Conservation (phyloP, 1,139 yeast genomes). For the Protomyces gravidus region DNA sequence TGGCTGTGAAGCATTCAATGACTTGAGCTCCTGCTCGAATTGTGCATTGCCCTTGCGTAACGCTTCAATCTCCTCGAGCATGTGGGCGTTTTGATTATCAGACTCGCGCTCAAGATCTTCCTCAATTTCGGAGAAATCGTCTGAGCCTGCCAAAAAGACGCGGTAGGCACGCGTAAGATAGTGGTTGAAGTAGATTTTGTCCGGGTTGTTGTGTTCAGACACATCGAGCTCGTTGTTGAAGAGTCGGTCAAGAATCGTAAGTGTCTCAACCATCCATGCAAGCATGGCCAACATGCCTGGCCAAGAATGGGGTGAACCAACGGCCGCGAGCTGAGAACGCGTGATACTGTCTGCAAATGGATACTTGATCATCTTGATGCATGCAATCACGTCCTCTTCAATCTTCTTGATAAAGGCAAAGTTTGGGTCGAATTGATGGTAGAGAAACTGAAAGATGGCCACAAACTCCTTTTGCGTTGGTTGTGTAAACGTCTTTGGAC, state of each 20-base stretch:
- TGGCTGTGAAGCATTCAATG: constrained; percentile 43
- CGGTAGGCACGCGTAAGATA: constrained; percentile 66
- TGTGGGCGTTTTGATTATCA: constrained; percentile 46
- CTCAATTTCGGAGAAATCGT: constrained; percentile 55
- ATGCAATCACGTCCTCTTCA: constrained; percentile 69
- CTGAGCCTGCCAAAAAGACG: constrained; percentile 59
- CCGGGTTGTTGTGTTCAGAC: constrained; percentile 25
- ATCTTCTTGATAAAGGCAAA: constrained; percentile 63
- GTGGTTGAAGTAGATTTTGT: constrained; percentile 40
- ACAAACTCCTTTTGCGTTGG: constrained; percentile 90
- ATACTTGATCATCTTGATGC: constrained; percentile 63
- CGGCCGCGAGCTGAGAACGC: constrained; percentile 67
- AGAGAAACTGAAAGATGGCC: constrained; percentile 72
- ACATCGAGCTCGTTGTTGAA: constrained; percentile 20
- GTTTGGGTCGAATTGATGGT: constrained; percentile 72
- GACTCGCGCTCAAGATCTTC: constrained; percentile 57
- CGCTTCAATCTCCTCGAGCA: constrained; percentile 46
- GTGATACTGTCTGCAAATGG: constrained; percentile 65
- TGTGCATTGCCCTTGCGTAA: constrained; percentile 45
- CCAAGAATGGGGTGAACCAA: constrained; percentile 89
- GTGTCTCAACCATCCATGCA: constrained; percentile 36
- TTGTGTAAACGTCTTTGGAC: constrained; percentile 59
- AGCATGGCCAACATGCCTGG: constrained; percentile 67
- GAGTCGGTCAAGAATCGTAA: constrained; percentile 25
- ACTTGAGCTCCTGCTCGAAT: constrained; percentile 40